Percentiles rank a stretch among this genome's conserved stretches.
phyloP scores from a whole-genome alignment of 805 yeast genomes.

The Hanseniaspora clermontiae region DNA sequence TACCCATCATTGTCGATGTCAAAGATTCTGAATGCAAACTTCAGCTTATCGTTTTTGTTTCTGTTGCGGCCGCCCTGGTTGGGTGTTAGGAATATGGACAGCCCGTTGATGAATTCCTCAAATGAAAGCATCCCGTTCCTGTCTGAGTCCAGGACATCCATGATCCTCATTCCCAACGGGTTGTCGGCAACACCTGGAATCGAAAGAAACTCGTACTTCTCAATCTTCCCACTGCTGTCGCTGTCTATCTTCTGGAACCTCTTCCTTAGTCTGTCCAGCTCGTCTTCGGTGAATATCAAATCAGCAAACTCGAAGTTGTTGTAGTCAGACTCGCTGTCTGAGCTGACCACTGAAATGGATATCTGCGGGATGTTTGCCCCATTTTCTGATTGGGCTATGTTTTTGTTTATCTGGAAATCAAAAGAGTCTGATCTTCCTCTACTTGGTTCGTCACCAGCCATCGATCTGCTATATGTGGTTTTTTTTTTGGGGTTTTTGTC shows the following conservation, averaged over 20 bases:
- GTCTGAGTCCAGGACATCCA: slow-evolving; percentile 90
- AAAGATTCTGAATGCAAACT: slow-evolving; percentile 83
- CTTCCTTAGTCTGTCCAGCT: slow-evolving; percentile 78
- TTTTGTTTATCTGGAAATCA: background rate
- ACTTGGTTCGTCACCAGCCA: too few species aligned
- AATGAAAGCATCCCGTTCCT: slow-evolving; percentile 89
- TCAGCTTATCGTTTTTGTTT: slow-evolving; percentile 26
- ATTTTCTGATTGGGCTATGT: background rate
- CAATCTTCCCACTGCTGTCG: slow-evolving; percentile 85
- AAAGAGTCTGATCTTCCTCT: background rate
- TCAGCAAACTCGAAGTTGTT: slow-evolving; percentile 67
- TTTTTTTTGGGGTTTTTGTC: too few species aligned
- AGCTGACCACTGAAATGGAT: background rate
- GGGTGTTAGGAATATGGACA: slow-evolving; percentile 77
- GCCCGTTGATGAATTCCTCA: slow-evolving; percentile 79
- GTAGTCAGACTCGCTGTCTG: slow-evolving; percentile 36
- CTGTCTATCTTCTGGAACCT: slow-evolving; percentile 91
- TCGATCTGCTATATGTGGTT: too few species aligned
- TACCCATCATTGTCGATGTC: slow-evolving; percentile 93
- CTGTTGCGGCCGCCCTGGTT: slow-evolving; percentile 54
- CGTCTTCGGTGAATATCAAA: slow-evolving; percentile 78
- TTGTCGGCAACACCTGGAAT: slow-evolving; percentile 87
- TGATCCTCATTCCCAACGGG: slow-evolving; percentile 77
- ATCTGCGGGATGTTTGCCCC: background rate
- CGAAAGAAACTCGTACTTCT: slow-evolving; percentile 74